These are phyloP conservation scores for Jamesozyma jinghongensis DNA, from an alignment of 805 yeast genomes.

Conservation along the genomic window DNA sequence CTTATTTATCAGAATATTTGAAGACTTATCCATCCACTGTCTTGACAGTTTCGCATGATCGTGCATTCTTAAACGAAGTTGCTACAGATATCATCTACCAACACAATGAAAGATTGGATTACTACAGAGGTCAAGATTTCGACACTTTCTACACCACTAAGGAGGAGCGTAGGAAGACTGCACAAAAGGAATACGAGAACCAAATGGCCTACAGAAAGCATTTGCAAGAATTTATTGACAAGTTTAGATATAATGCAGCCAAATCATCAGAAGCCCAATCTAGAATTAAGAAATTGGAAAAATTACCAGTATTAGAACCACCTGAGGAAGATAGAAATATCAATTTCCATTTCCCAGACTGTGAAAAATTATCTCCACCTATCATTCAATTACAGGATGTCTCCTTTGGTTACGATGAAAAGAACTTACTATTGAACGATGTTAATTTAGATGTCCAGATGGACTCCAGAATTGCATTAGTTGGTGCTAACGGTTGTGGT, in stretches of 20 bases:
- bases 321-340: slow-evolving; percentile 87
- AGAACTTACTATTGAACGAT: slow-evolving; percentile 53
- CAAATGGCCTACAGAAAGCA: slow-evolving; percentile 95
- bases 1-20: slow-evolving; percentile 81
- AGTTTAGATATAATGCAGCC: slow-evolving; percentile 95
- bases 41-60: slow-evolving; percentile 93
- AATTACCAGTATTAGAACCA: slow-evolving; percentile 82
- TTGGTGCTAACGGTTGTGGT: slow-evolving; percentile 99
- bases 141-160: slow-evolving; percentile 87
- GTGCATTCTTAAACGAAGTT: slow-evolving; percentile 93
- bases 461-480: slow-evolving; percentile 91
- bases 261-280: slow-evolving; percentile 97
- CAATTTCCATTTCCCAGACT: slow-evolving; percentile 89
- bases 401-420: slow-evolving; percentile 70
- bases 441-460: slow-evolving; percentile 87
- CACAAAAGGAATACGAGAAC: slow-evolving; percentile 89
- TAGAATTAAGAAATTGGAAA: slow-evolving; percentile 92
- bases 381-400: slow-evolving; percentile 82
- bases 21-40: slow-evolving; percentile 89
- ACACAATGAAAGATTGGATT: slow-evolving; percentile 93
- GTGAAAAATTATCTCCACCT: slow-evolving; percentile 88
- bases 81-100: slow-evolving; percentile 98
- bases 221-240: slow-evolving; percentile 89
- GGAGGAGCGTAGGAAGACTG: slow-evolving; percentile 91
- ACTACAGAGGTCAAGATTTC: slow-evolving; percentile 88